Conservation (phyloP, 2,329 filamentous ascomycete genomes). For the Pseudogymnoascus sp. region DNA sequence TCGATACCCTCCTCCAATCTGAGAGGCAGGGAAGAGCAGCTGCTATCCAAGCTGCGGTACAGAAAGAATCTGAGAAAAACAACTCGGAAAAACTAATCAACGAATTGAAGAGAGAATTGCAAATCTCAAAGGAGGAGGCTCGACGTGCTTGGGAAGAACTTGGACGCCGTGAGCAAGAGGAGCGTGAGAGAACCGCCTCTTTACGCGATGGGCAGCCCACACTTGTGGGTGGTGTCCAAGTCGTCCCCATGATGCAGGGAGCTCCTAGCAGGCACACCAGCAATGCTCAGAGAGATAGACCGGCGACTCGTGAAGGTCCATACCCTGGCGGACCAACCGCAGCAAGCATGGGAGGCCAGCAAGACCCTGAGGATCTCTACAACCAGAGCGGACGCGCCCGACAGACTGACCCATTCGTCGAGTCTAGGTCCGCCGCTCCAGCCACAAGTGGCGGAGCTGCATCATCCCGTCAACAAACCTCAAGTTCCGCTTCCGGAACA, state of each 20-base stretch:
- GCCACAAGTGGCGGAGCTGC: conserved; percentile 21
- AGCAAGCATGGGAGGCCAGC: conserved; percentile 10
- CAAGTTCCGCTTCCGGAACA: conserved; percentile 17
- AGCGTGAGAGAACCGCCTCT: conserved; percentile 78
- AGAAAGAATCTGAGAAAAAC: conserved; percentile 60
- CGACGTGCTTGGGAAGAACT: conserved; percentile 95
- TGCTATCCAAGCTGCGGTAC: conserved; percentile 57
- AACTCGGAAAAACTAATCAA: conserved; percentile 70
- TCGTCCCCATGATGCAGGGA: conserved; percentile 82
- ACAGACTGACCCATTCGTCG: conserved; percentile 54
- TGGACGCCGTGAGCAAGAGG: conserved; percentile 84
- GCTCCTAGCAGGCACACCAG: conserved; percentile 49
- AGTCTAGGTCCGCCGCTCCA: conserved; percentile 25
- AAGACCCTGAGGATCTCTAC: conserved; percentile 22
- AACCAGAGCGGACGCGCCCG: conserved; percentile 24
- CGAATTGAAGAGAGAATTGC: conserved; percentile 87
- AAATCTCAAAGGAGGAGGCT: conserved; percentile 94
- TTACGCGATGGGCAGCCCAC: conserved; percentile 82
- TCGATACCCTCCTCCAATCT: conserved; percentile 67
- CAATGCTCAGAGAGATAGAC: conserved; percentile 32
- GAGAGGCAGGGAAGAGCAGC: conserved; percentile 66
- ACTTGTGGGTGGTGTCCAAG: conserved; percentile 85
- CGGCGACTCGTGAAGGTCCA: conserved; percentile 39
- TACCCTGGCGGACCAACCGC: conserved; percentile 30
- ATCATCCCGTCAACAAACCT: conserved; percentile 25